Base-by-base conservation (phyloP, 441 rosid genomes). In the Mallotus repandus region DNA sequence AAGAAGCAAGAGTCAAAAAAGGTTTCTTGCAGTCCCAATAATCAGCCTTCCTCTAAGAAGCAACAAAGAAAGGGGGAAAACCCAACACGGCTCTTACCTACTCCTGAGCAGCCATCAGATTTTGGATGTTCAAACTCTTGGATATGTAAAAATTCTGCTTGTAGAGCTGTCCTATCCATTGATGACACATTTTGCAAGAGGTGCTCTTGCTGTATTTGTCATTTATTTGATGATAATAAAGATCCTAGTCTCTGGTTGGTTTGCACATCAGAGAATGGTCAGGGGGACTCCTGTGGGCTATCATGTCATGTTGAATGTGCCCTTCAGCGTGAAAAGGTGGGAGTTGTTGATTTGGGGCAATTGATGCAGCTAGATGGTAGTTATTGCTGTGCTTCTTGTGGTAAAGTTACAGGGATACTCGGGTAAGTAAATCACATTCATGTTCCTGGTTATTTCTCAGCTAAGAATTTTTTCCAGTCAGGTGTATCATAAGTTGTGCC, bases 211-310 rank as follows among this genome's bases (percentile, higher is more conserved):
- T 93, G 98, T 68, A 89, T 96, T 61, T 96, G 99, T 76, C 97
- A 94, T 81, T 72, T 77, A 43, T 96, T 90, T 78, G 99, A 96
- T 78, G 98, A 94, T 70, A 96, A 96, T 83, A 96, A 96, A 79
- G 99, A 96, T 73, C 98, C 98, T 13, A 94, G 99, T 81, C 98
- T 92, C 55, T 96, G 99, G 99, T 84, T 96, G 81, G 92, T 89
- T 57, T 96, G 99, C 75, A 78, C 92, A 41, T 84, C 98, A 46
- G 99, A 92, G 69, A 81, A 84, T 63, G 89, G 86, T 63, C 81
- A 84, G 74, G 86, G 79, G 65, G 97, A 89, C 66, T 89, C 90
- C 74, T 96, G 99, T 80, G 97, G 97, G 54, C 74, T 89, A 61
- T 92, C 99, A 32, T 96, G 98, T 83, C 99, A 96, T 59, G 81